phyloP scores from a whole-genome alignment of 1,139 yeast genomes.

The Geotrichum reessii region DNA sequence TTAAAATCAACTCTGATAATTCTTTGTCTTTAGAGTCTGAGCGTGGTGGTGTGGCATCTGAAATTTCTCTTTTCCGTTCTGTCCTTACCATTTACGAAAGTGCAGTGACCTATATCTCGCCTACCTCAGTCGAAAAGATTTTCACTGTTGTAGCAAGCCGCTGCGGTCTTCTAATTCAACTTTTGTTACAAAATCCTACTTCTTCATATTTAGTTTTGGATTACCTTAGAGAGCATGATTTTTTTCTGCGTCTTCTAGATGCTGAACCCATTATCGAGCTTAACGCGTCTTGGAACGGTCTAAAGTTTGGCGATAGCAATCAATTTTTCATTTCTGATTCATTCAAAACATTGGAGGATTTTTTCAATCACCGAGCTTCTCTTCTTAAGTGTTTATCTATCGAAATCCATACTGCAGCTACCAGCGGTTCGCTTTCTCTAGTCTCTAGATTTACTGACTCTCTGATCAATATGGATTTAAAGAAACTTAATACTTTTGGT shows the following conservation, averaged over 20 bases:
- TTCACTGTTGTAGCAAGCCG: constrained; percentile 55
- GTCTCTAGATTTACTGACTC: constrained; percentile 50
- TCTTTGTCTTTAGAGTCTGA: constrained; percentile 42
- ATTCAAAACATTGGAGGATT: constrained; percentile 53
- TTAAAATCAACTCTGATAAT: constrained; percentile 43
- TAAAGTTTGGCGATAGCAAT: constrained; percentile 39
- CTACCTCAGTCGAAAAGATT: constrained; percentile 45
- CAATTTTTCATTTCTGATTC: constrained; percentile 33
- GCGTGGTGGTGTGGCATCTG: constrained; percentile 47
- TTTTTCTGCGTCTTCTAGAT: constrained; percentile 49
- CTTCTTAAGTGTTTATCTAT: constrained; percentile 64
- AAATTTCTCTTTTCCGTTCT: constrained; percentile 51
- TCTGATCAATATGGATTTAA: constrained; percentile 41
- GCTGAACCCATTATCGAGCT: constrained; percentile 51
- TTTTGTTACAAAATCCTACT: constrained; percentile 50
- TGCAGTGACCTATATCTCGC: constrained; percentile 43
- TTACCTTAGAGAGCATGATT: constrained; percentile 47
- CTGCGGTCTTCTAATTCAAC: constrained; percentile 55
- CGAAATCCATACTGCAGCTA: constrained; percentile 61
- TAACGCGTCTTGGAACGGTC: constrained; percentile 49
- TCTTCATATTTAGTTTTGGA: constrained; percentile 51
- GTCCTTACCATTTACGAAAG: constrained; percentile 47
- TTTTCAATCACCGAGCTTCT: constrained; percentile 56
- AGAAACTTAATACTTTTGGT: constrained; percentile 25
- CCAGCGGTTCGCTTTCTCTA: constrained; percentile 48